These are phyloP conservation scores for Leccinum fuscescens DNA, from an alignment of 1,284 basidiomycete genomes.

Conservation along the genomic window DNA sequence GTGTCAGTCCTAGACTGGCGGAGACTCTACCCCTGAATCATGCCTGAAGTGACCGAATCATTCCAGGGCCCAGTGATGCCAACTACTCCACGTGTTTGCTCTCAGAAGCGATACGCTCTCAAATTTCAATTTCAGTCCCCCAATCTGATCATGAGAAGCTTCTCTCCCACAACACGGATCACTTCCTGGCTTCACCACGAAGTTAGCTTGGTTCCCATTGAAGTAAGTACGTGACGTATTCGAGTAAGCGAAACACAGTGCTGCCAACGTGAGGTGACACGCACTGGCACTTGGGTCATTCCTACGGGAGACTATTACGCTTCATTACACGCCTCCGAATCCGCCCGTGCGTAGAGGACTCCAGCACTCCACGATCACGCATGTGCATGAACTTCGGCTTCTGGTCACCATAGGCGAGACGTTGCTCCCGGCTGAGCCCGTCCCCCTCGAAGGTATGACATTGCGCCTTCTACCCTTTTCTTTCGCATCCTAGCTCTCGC, in stretches of 20 bases:
- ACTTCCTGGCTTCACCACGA: too few relatives aligned
- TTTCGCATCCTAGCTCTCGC: not conserved
- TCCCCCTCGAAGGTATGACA: conserved; percentile 8
- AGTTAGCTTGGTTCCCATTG: too few relatives aligned
- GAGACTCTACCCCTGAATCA: too few relatives aligned
- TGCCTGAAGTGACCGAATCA: too few relatives aligned
- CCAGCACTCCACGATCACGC: not conserved
- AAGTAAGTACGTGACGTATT: conserved; percentile 3
- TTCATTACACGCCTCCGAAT: conserved; percentile 5
- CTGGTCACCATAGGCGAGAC: not conserved
- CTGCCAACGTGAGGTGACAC: conserved; percentile 1
- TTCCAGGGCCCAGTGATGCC: too few relatives aligned
- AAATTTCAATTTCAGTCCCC: not conserved
- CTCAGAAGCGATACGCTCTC: too few relatives aligned
- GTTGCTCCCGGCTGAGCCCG: conserved; percentile 10
- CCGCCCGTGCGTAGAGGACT: not conserved
- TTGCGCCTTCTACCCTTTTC: not conserved
- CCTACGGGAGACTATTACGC: conserved; percentile 1
- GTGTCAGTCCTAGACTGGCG: too few relatives aligned
- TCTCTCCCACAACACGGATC: too few relatives aligned
- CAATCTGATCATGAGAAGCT: not conserved
- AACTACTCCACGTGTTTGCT: too few relatives aligned
- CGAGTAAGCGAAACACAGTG: not conserved
- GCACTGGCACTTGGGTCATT: not conserved
- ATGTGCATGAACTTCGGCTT: not conserved